Percentiles rank a stretch among this genome's conserved stretches.
These are phyloP conservation scores for Vitis hybrid DNA, from an alignment of 177 flowering plant genomes.

Conservation along the genomic window DNA sequence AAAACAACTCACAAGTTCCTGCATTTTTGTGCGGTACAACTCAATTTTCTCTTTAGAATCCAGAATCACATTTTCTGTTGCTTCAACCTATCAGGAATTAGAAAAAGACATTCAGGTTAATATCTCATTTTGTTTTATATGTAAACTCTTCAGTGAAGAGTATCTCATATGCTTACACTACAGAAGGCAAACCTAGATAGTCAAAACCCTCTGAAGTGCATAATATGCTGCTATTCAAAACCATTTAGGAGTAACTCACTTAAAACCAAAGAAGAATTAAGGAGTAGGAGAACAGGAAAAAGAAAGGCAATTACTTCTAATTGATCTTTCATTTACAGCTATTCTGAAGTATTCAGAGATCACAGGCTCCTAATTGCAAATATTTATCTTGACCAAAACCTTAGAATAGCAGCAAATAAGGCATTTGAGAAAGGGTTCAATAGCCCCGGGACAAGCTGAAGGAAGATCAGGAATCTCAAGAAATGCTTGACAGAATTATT, in stretches of 20 bases:
- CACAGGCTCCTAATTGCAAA: background rate
- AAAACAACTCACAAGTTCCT: conserved; percentile 84
- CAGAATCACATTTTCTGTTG: conserved; percentile 55
- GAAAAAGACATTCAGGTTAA: background rate
- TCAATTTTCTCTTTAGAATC: conserved; percentile 92
- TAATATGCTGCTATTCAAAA: background rate
- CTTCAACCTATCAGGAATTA: conserved; percentile 50
- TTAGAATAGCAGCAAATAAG: background rate
- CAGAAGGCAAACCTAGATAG: background rate
- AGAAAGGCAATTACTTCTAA: background rate
- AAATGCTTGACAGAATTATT: too few species aligned
- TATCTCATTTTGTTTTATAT: background rate
- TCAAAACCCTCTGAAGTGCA: background rate
- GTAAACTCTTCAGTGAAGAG: too few species aligned
- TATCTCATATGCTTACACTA: background rate
- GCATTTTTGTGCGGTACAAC: conserved; percentile 88
- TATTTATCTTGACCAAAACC: background rate
- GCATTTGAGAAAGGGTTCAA: too few species aligned
- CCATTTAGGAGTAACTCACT: background rate
- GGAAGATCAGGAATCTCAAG: too few species aligned
- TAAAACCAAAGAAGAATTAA: background rate
- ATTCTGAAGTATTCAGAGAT: background rate
- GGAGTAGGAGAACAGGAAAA: background rate
- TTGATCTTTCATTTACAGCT: background rate
- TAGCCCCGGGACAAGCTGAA: too few species aligned